Percentiles rank a stretch among this genome's conserved stretches.
Conservation (phyloP, 2,329 filamentous ascomycete species). For the Mollisia scopiformis region DNA sequence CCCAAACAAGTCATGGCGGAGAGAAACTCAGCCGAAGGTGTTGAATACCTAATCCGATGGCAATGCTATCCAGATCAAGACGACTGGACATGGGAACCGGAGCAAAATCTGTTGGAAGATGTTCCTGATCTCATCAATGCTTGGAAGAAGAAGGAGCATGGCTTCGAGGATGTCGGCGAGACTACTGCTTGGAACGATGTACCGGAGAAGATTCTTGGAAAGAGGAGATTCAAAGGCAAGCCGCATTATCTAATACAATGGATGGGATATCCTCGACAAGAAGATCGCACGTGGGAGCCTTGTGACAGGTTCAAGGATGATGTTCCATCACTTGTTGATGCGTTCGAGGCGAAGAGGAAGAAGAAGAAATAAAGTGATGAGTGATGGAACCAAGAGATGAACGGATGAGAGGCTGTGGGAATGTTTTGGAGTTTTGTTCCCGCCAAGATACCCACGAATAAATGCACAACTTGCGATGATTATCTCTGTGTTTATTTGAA, state of each 20-base stretch:
- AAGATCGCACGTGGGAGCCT: conserved; percentile 28
- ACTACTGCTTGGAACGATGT: conserved; percentile 4
- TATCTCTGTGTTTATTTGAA: too few species aligned
- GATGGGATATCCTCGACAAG: conserved; percentile 19
- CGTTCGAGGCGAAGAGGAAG: conserved; percentile 7
- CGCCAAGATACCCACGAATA: too few species aligned
- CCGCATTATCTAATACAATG: conserved; percentile 23
- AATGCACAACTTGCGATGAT: too few species aligned
- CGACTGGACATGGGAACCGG: conserved; percentile 26
- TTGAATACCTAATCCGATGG: conserved; percentile 24
- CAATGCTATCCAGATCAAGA: conserved; percentile 20
- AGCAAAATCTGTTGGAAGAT: conserved; percentile 7
- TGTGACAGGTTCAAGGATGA: conserved; percentile 18
- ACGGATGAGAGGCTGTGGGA: too few species aligned
- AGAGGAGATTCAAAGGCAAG: conserved; percentile 14
- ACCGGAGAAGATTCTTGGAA: conserved; percentile 20
- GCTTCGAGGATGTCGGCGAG: not conserved
- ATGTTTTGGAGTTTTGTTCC: too few species aligned
- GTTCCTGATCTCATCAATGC: conserved; percentile 16
- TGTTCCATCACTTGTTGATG: conserved; percentile 18
- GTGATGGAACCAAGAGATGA: too few species aligned
- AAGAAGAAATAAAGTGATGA: too few species aligned
- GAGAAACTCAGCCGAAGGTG: conserved; percentile 5
- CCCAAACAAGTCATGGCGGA: conserved; percentile 16
- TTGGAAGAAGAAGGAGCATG: conserved; percentile 12